Base-by-base conservation (phyloP, 2,329 filamentous ascomycete genomes). In the Neonectria ditissima region DNA sequence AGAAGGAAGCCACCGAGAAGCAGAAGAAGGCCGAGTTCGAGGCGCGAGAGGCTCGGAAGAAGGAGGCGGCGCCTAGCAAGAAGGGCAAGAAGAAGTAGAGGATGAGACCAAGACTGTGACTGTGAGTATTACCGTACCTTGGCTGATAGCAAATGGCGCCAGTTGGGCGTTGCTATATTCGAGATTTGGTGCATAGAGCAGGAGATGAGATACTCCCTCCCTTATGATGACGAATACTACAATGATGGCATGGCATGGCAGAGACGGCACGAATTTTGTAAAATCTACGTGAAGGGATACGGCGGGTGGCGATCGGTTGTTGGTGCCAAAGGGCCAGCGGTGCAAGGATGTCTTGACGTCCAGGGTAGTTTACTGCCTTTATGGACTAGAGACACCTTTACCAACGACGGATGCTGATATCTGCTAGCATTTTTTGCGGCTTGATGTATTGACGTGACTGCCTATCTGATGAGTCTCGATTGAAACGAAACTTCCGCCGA, bases 31-130 rank as follows among this genome's bases (percentile, higher is more conserved):
- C 79, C 3, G 84, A 88, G 75, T 80, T 87, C 34, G 85, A 87
- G 43, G 84, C 82, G 2, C 83, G 77, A 70, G 85, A 88, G 75
- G 84, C 85, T 47, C 69, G 69, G 45, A 87, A 86, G 81, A 81
- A 81, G 76, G 86, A 28, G 83, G 83, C 75, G 82, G 26, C 82
- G 8, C 85, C 85, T 8, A 80, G 75, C 47, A 83, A 83, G 77
- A 86, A 86, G 73, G 73, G 76, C 66, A 86, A 86, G 78, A 84
- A 82, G 76, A 80, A 80, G 72, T 80, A 66, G 75, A 68, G 30
- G 43, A 37, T 44, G 34, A 34, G 26, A 22, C 16, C 16, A 44
- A 30, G 45, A 11, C n/a, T 41, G 32, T 52, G 58, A 37, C 16
- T 20, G 41, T 55, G 44, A 47, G 32, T 51, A 55, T 53, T 44